Base-by-base conservation (phyloP, 78 protist genomes). In the Bigelowiella natans region DNA sequence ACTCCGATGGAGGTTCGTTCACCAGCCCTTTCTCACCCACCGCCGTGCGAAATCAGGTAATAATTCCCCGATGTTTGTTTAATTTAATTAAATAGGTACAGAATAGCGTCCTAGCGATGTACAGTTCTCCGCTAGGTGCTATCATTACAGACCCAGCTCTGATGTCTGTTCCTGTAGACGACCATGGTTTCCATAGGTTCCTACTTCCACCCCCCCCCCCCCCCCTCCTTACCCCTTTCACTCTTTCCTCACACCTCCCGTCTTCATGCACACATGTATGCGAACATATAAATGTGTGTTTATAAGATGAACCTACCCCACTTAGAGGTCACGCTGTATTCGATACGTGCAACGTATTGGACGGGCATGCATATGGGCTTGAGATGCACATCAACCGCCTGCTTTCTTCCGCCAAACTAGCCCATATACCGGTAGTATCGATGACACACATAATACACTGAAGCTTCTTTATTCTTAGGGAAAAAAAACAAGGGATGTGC, bases 281-380 rank as follows among this genome's bases (percentile, higher is more conserved):
- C 18, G 18, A 51, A 51, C 18, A 51, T 51, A 51, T 51, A 51
- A 26, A 51, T 51, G 18, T 51, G 18, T 51, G 18, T 51, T 26
- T 51, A 51, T 51, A 51, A 51, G 7, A 51, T 51, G 18, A 7
- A 18, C 18, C 73, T 7, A 26, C 7, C 18, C 73, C 73, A 7
- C 18, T 51, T 18, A 51, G 92, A 0, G 92, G 92, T 3, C 92
- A 90, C 2, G 92, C 89, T 88, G 88, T 83, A 29, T 90, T 90
- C 39, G 92, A 90, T 83, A 90, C 92, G 1, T 29, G 39, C 82
- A 39, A 7, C 1, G 31, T 89, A 2, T 3, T 0, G 2, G 28
- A 1, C 3, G 91, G 91, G 7, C 38, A 85, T 31, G 18, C 82
- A 7, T 89, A 82, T 28, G 82, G 91, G 29, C 84, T 89, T 31